Percentiles rank a stretch among this genome's conserved stretches.
Evolutionary conservation across 1,139 yeast species (phyloP).

Genomic region (Debaryomyces psychrophilus): DNA sequence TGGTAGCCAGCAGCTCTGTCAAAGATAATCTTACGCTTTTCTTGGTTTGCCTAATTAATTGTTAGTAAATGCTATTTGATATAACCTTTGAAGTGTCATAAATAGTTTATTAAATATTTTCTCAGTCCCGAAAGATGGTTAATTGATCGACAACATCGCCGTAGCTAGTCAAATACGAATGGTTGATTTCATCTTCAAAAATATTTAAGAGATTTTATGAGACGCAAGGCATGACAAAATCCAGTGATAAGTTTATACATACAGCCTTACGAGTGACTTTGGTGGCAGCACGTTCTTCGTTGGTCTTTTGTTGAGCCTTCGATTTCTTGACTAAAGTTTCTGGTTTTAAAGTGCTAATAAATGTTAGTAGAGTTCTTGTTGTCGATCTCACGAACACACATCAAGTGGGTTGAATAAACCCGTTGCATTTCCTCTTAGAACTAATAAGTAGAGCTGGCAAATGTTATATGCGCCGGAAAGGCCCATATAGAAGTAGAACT

Average conservation of each 20-base stretch:
- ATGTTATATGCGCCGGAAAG: conserved; percentile 29
- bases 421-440: conserved; percentile 9
- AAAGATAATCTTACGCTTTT: conserved; percentile 93
- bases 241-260: conserved; percentile 47
- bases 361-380: conserved; percentile 37
- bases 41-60: conserved; percentile 66
- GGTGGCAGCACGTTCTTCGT: conserved; percentile 86
- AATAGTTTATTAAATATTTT: conserved; percentile 20
- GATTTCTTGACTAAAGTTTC: conserved; percentile 96
- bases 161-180: conserved; percentile 73
- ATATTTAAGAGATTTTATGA: conserved; percentile 14
- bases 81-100: conserved; percentile 10
- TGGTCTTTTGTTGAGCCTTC: conserved; percentile 86
- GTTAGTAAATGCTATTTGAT: conserved; percentile 38
- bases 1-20: conserved; percentile 99
- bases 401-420: conserved; percentile 1
- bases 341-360: conserved; percentile 61
- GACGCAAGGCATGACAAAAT: conserved; percentile 3
- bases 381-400: neutral
- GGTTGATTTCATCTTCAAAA: conserved; percentile 68
- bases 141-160: conserved; percentile 92
- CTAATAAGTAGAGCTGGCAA: conserved; percentile 6
- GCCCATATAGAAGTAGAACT: conserved; percentile 38
- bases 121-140: conserved; percentile 99
- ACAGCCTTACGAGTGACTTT: conserved; percentile 87